Conservation (phyloP, 1,139 yeast genomes). For the Martiniozyma asiatica region DNA sequence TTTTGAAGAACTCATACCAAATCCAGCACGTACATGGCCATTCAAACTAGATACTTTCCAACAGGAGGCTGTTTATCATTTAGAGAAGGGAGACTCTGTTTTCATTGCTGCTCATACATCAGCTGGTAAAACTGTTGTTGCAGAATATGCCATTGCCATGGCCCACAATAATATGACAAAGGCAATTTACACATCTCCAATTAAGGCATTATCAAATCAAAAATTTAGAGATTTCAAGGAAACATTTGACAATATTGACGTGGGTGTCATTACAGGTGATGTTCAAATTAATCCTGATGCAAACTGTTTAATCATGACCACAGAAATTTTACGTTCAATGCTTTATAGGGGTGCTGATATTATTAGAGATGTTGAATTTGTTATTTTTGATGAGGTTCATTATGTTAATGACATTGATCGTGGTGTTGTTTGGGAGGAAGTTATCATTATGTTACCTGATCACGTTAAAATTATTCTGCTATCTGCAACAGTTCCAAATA, state of each 20-base stretch:
- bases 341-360: conserved; percentile 88
- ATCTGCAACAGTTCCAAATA: conserved; percentile 96
- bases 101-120: conserved; percentile 97
- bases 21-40: conserved; percentile 87
- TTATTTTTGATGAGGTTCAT: conserved; percentile 91
- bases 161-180: conserved; percentile 84
- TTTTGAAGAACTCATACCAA: conserved; percentile 78
- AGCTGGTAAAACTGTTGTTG: conserved; percentile 97
- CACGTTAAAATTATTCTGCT: conserved; percentile 63
- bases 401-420: conserved; percentile 92
- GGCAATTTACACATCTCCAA: conserved; percentile 92
- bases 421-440: conserved; percentile 99
- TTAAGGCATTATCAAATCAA: conserved; percentile 36
- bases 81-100: conserved; percentile 91
- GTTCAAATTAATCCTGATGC: conserved; percentile 96
- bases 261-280: conserved; percentile 96
- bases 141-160: conserved; percentile 95
- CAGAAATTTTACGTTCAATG: conserved; percentile 90
- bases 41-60: conserved; percentile 92
- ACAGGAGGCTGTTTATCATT: conserved; percentile 87
- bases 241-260: conserved; percentile 71
- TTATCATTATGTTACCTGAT: conserved; percentile 87
- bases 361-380: conserved; percentile 96
- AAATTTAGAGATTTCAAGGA: conserved; percentile 87
- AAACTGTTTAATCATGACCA: conserved; percentile 94